A percentile compares a stretch with the other conserved stretches of the same genome.
Conservation (phyloP, 305 asterid genomes). For the Solanum hybrid region DNA sequence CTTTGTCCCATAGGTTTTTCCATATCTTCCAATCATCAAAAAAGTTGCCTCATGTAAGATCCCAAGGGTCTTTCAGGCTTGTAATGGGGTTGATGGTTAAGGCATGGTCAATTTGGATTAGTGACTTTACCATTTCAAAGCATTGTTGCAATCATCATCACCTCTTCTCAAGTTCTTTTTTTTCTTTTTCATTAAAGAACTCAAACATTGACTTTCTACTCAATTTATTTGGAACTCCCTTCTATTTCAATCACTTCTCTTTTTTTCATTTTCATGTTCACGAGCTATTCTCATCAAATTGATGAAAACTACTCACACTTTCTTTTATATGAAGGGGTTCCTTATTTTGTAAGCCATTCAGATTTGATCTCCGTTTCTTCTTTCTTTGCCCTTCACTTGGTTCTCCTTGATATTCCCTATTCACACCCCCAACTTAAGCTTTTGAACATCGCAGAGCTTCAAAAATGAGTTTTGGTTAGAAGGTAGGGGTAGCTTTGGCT, state of each 20-base stretch:
- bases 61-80: not conserved
- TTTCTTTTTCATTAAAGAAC: not conserved
- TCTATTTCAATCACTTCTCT: not conserved
- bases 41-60: not conserved
- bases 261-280: not conserved
- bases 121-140: not conserved
- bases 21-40: not conserved
- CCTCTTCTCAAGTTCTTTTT: not conserved
- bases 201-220: not conserved
- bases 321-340: not conserved
- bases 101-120: not conserved
- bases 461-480: no score
- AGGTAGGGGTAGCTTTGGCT: no score
- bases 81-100: not conserved
- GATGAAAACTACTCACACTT: not conserved
- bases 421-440: not conserved
- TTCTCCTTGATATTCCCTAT: not conserved
- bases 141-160: not conserved
- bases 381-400: not conserved
- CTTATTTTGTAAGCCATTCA: not conserved
- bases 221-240: not conserved
- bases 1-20: not conserved
- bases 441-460: not conserved
- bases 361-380: not conserved
- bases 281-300: not conserved